Evolutionary conservation across 164 flowering plant species (phyloP).

Genomic region (Amborella trichopoda): DNA sequence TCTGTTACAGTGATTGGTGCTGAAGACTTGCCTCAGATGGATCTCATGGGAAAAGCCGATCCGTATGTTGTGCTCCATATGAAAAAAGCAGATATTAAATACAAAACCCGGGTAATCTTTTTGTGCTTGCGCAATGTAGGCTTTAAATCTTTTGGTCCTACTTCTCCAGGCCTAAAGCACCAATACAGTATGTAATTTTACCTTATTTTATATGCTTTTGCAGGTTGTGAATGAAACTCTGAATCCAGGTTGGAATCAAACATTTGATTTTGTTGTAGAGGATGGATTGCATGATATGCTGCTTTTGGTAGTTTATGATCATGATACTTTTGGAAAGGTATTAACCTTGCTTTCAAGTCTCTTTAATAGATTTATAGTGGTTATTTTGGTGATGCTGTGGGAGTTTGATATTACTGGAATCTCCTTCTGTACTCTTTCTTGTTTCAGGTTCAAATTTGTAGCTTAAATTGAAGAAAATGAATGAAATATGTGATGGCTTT

Average conservation of each 20-base stretch:
- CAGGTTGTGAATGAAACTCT: slow-evolving; percentile 87
- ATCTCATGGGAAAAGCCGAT: slow-evolving; percentile 89
- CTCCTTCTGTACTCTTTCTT: too few relatives aligned
- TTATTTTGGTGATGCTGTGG: too few relatives aligned
- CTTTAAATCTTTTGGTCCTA: too few relatives aligned
- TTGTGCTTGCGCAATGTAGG: too few relatives aligned
- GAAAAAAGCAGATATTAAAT: slow-evolving; percentile 66
- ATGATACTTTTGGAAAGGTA: slow-evolving; percentile 99
- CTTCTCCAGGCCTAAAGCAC: too few relatives aligned
- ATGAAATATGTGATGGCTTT: too few relatives aligned
- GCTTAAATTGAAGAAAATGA: too few relatives aligned
- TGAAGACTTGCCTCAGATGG: slow-evolving; percentile 72
- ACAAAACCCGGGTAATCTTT: slow-evolving; percentile 70
- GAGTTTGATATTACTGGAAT: too few relatives aligned
- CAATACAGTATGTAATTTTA: too few relatives aligned
- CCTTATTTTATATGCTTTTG: too few relatives aligned
- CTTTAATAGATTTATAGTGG: too few relatives aligned
- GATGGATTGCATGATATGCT: slow-evolving; percentile 97
- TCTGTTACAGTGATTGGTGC: slow-evolving; percentile 87
- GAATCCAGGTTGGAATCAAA: slow-evolving; percentile 97
- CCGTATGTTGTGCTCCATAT: slow-evolving; percentile 67
- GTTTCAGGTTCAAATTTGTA: too few relatives aligned
- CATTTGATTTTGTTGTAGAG: slow-evolving; percentile 97
- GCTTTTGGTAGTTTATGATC: slow-evolving; percentile 78
- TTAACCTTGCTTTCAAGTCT: background rate